Evolutionary conservation across 1,284 basidiomycete species (phyloP).

Genomic region (Rhodotorula sp.): DNA sequence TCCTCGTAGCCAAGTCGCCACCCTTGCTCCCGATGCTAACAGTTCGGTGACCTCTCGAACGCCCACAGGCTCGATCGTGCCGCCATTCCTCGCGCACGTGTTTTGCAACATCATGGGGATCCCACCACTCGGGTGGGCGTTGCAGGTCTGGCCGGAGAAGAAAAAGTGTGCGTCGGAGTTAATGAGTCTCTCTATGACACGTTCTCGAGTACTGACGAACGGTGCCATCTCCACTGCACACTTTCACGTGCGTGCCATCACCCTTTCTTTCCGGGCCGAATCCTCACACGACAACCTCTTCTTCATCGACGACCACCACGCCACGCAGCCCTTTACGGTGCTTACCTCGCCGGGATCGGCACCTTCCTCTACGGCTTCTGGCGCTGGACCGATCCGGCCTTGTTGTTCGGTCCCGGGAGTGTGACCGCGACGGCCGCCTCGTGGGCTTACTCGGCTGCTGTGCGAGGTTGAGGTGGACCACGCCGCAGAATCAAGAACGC

Average conservation of each 20-base stretch:
- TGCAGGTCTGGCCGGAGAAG: conserved; percentile 50
- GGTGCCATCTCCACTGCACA: background rate
- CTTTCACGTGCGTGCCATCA: too few species aligned
- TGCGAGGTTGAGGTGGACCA: background rate
- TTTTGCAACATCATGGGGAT: conserved; percentile 95
- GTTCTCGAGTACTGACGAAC: conserved; percentile 12
- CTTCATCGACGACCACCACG: background rate
- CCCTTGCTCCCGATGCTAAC: too few species aligned
- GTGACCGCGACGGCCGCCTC: background rate
- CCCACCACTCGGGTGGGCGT: conserved; percentile 57
- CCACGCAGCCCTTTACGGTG: conserved; percentile 52
- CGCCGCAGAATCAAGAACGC: background rate
- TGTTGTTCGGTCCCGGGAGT: conserved; percentile 14
- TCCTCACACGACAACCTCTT: background rate
- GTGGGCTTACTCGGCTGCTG: background rate
- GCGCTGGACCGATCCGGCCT: conserved; percentile 38
- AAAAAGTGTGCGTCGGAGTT: conserved; percentile 50
- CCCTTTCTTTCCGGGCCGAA: background rate
- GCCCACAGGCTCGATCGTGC: conserved; percentile 48
- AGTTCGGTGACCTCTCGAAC: background rate
- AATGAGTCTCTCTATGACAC: conserved; percentile 43
- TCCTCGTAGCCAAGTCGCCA: too few species aligned
- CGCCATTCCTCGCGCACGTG: conserved; percentile 70
- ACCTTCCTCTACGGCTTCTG: conserved; percentile 51
- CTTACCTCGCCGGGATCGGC: conserved; percentile 57